phyloP scores from a whole-genome alignment of 1,284 basidiomycete species.

The Ustilago nuda region DNA sequence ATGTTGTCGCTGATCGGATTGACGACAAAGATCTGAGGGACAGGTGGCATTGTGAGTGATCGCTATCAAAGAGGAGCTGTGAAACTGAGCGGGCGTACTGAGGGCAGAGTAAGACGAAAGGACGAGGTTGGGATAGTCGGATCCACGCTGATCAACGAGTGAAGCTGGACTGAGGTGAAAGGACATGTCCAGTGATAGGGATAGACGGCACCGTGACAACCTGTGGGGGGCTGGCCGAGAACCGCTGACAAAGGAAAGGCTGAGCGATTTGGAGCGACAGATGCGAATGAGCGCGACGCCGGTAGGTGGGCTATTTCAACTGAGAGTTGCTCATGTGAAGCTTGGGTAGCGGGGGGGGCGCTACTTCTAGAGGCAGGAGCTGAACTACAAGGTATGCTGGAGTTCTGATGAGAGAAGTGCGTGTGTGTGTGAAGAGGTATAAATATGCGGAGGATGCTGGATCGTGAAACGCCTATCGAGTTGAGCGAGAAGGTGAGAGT shows the following conservation, averaged over 20 bases:
- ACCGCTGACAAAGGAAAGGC: too few relatives aligned
- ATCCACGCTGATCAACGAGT: conserved; percentile 30
- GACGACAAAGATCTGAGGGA: conserved; percentile 51
- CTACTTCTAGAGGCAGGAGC: background rate
- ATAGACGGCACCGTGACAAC: conserved; percentile 17
- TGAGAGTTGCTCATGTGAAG: background rate
- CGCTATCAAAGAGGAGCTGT: conserved; percentile 4
- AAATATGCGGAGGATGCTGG: background rate
- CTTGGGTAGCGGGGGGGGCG: background rate
- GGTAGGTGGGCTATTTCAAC: background rate
- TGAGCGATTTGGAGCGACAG: background rate
- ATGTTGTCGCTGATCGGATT: conserved; percentile 50
- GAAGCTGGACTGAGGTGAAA: conserved; percentile 40
- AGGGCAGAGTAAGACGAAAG: conserved; percentile 1
- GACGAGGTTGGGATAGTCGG: conserved; percentile 11
- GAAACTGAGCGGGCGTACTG: background rate
- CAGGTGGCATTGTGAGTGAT: conserved; percentile 13
- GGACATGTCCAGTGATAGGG: conserved; percentile 15
- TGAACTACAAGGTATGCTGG: background rate
- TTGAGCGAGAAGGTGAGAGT: background rate
- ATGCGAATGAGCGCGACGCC: background rate
- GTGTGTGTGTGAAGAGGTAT: background rate
- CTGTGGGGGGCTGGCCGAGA: conserved; percentile 19
- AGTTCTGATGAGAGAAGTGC: background rate
- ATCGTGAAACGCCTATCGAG: background rate